These are phyloP conservation scores for Mortierella sp. DNA, from an alignment of 371 early-diverging fungal genomes.

Conservation along the genomic window DNA sequence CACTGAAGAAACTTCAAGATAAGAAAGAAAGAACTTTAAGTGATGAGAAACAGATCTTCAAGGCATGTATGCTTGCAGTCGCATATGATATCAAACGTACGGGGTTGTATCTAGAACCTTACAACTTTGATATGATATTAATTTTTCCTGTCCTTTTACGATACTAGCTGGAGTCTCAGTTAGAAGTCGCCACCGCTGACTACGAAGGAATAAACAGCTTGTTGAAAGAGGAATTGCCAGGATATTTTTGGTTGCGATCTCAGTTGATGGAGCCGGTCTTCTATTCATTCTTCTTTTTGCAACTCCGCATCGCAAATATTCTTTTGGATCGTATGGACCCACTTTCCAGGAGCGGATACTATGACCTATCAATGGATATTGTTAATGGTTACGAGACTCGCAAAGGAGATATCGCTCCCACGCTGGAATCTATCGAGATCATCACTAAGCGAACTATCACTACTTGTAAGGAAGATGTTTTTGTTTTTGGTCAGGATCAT, in stretches of 20 bases:
- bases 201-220: constrained; percentile 78
- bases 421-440: constrained; percentile 50
- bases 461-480: constrained; percentile 26
- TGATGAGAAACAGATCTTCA: constrained; percentile 84
- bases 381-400: constrained; percentile 45
- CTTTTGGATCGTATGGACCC: constrained; percentile 71
- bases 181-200: constrained; percentile 83
- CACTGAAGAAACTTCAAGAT: constrained; percentile 73
- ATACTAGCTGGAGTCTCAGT: constrained; percentile 64
- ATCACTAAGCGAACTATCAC: constrained; percentile 35
- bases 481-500: background rate
- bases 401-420: constrained; percentile 42
- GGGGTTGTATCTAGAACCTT: too few relatives aligned
- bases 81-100: background rate
- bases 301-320: constrained; percentile 70
- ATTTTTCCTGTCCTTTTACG: background rate
- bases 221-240: constrained; percentile 79
- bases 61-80: constrained; percentile 47
- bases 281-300: constrained; percentile 75
- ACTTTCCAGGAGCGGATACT: constrained; percentile 58
- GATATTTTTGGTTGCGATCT: constrained; percentile 67
- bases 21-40: constrained; percentile 75
- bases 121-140: background rate
- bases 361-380: constrained; percentile 55
- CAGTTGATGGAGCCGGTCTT: constrained; percentile 84